Evolutionary conservation across 495 filamentous ascomycete species (phyloP).

Genomic region (Aspergillus wentii): DNA sequence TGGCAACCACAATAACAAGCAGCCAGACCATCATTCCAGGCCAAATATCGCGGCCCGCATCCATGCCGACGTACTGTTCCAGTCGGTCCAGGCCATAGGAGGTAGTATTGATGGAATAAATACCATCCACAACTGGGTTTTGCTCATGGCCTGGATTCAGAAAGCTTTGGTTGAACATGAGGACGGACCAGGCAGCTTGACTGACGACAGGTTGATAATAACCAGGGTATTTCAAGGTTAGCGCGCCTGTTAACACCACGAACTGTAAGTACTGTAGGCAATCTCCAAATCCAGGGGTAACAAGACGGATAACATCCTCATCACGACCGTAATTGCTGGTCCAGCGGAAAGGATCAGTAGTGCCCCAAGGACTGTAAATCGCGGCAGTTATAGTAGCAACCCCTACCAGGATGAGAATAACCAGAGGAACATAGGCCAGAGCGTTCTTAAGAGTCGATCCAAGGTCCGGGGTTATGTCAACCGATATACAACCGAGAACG

Average conservation of each 20-base stretch:
- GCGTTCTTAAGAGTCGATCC: conserved; percentile 56
- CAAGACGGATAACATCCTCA: conserved; percentile 82
- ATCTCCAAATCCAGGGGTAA: conserved; percentile 95
- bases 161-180: conserved; percentile 94
- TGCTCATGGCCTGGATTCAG: conserved; percentile 60
- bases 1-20: conserved; percentile 60
- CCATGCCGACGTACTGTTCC: conserved; percentile 82
- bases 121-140: conserved; percentile 69
- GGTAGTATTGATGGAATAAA: conserved; percentile 65
- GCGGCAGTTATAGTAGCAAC: conserved; percentile 76
- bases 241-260: conserved; percentile 75
- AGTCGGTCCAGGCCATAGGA: conserved; percentile 70
- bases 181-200: conserved; percentile 75
- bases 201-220: conserved; percentile 91
- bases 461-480: conserved; percentile 77
- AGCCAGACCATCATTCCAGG: conserved; percentile 86
- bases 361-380: conserved; percentile 91
- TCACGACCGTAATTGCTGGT: conserved; percentile 95
- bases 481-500: conserved; percentile 72
- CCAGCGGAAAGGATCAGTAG: conserved; percentile 84
- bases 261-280: conserved; percentile 98
- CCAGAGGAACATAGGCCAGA: conserved; percentile 73
- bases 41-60: conserved; percentile 76
- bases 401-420: conserved; percentile 74
- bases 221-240: conserved; percentile 86